These are phyloP conservation scores for Fusarium buxicola DNA, from an alignment of 2,329 filamentous ascomycete genomes.

Conservation along the genomic window DNA sequence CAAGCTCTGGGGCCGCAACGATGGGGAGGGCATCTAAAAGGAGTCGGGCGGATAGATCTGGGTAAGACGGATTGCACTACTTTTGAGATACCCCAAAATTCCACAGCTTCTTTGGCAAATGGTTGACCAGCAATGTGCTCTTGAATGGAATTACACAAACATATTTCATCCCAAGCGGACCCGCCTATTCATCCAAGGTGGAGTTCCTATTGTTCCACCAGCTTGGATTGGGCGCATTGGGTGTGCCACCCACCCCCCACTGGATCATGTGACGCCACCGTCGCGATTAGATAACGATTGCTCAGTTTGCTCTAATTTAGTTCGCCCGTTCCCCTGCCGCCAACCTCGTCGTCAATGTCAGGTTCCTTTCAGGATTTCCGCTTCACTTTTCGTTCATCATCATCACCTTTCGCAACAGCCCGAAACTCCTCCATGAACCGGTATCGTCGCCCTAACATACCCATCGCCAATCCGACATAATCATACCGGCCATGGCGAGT, in stretches of 20 bases:
- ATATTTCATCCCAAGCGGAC: conserved; percentile 1
- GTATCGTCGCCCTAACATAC: conserved; percentile 24
- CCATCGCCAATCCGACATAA: conserved; percentile 44
- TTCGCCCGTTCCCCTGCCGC: conserved; percentile 31
- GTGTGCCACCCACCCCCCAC: conserved; percentile 10
- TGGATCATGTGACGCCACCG: conserved; percentile 39
- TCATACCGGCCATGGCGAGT: conserved; percentile 62
- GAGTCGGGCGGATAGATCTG: conserved; percentile 14
- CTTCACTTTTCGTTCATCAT: conserved; percentile 29
- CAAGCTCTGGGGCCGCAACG: conserved; percentile 94
- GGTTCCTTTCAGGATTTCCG: conserved; percentile 35
- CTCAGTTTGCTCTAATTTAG: conserved; percentile 18
- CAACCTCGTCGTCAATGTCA: conserved; percentile 42
- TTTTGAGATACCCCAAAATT: conserved; percentile 44
- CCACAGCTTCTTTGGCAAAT: conserved; percentile 20
- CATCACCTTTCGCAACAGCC: conserved; percentile 21
- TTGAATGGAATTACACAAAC: background rate
- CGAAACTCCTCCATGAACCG: conserved; percentile 42
- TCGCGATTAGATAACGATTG: conserved; percentile 44
- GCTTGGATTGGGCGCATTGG: conserved; percentile 14
- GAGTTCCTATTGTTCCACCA: conserved; percentile 24
- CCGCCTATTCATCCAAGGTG: conserved; percentile 14
- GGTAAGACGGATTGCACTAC: conserved; percentile 32
- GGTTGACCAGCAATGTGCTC: background rate
- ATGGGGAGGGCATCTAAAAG: conserved; percentile 66